Base-by-base conservation (phyloP, 768 basidiomycete genomes). In the Lactarius trivialis region DNA sequence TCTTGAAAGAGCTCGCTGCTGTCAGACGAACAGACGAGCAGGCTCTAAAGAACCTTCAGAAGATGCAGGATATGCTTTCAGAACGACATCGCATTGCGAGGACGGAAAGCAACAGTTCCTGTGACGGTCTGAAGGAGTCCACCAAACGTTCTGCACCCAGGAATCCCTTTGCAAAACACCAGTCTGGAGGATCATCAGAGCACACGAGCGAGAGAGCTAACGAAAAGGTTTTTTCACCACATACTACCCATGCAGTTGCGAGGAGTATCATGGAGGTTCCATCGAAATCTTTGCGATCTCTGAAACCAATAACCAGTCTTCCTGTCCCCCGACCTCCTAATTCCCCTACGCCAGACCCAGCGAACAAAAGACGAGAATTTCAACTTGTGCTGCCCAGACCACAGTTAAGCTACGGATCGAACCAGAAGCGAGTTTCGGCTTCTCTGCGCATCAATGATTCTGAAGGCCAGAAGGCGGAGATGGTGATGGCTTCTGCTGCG, bases 231-330 rank as follows among this genome's bases (percentile, higher is more conserved):
- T 24, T 7, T 30, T 33, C 24, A 30, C 17, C 8, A 12, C 36
- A 26, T 50, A 39, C 45, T 50, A 39, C 45, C 3, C 50, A 50
- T n/a, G 15, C 58, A 19, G 51, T 28, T 4, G 30, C 61, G 7
- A 60, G 50, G 37, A 64, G 49, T 28, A 26, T 34, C 48, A 49
- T 63, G 57, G 26, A 7, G 12, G 48, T 30, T n/a, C 37, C 55
- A 33, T 39, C 53, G 3, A 55, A 55, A 28, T 49, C 58, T 33
- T 55, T 17, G 21, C 51, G 28, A 28, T n/a, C 48, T 43, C 32
- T 63, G 58, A 63, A 55, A 36, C 62, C 58, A n/a, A 63, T 63
- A 43, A 48, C 58, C 14, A 33, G 21, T n/a, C 57, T 63, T 36
- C 45, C 58, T 15, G 19, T 63, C 32, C 62, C 58, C 19, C 49